These are phyloP conservation scores for Dactylellina parvicollis DNA, from an alignment of 2,329 filamentous ascomycete species.

Conservation along the genomic window DNA sequence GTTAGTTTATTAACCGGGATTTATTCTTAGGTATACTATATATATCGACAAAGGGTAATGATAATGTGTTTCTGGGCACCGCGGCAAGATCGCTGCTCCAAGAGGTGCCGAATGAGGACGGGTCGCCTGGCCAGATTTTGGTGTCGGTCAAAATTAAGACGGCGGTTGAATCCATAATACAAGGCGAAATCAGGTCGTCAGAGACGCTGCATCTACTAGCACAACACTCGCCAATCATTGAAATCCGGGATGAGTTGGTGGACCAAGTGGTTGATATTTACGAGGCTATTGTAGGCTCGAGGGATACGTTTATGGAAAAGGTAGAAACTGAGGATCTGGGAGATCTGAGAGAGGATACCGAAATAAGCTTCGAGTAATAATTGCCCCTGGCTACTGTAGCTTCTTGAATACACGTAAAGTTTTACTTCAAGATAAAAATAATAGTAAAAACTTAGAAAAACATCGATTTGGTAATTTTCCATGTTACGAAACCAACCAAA, in stretches of 20 bases:
- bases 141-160: slow-evolving; percentile 18
- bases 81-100: slow-evolving; percentile 28
- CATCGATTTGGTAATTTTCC: too few species aligned
- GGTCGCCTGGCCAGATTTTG: slow-evolving; percentile 12
- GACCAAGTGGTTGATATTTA: slow-evolving; percentile 31
- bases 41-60: slow-evolving; percentile 22
- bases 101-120: slow-evolving; percentile 17
- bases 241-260: slow-evolving; percentile 28
- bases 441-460: too few species aligned
- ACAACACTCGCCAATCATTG: slow-evolving; percentile 18
- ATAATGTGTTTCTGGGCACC: slow-evolving; percentile 3
- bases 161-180: not conserved
- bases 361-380: slow-evolving; percentile 5
- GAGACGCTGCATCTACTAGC: slow-evolving; percentile 14
- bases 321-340: not conserved
- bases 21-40: slow-evolving; percentile 37
- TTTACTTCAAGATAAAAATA: too few species aligned
- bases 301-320: slow-evolving; percentile 46
- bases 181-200: not conserved
- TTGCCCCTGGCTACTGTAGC: too few species aligned
- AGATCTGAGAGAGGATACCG: slow-evolving; percentile 6
- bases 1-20: not conserved
- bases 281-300: slow-evolving; percentile 38
- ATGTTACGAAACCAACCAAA: too few species aligned
- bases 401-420: too few species aligned